A percentile compares a stretch with the other conserved stretches of the same genome.
These are phyloP conservation scores for Metschnikowia kofuensis DNA, from an alignment of 805 yeast species.

Conservation along the genomic window DNA sequence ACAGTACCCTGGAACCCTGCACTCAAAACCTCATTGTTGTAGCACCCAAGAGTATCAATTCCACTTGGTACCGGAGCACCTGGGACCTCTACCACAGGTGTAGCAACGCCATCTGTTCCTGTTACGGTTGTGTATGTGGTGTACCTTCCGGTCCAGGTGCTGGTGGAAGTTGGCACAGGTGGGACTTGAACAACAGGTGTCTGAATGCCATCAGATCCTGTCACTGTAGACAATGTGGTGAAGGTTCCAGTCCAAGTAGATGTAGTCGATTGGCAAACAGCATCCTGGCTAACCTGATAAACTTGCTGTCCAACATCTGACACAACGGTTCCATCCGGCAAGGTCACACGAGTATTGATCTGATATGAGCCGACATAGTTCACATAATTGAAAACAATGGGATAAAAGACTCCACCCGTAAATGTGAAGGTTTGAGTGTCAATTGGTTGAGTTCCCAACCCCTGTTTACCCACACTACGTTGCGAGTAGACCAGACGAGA, in stretches of 20 bases:
- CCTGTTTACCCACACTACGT: background rate
- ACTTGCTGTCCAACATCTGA: background rate
- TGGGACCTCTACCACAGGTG: background rate
- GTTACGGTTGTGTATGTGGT: background rate
- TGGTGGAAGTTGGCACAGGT: background rate
- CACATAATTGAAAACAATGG: background rate
- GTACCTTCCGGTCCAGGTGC: background rate
- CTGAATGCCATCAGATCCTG: background rate
- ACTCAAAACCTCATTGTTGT: background rate
- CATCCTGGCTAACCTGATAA: background rate
- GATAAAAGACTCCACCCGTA: background rate
- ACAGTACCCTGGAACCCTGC: background rate
- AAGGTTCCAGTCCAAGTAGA: background rate
- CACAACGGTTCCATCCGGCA: background rate
- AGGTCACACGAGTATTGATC: background rate
- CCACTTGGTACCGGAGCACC: background rate
- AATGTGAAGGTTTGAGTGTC: background rate
- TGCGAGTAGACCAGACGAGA: background rate
- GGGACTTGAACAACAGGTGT: background rate
- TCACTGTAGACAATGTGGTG: background rate
- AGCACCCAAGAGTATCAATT: background rate
- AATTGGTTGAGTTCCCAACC: background rate
- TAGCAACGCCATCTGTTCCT: background rate
- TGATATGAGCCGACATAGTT: background rate
- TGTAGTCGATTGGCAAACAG: background rate